Evolutionary conservation across 2,329 filamentous ascomycete species (phyloP), one percentile per base, ranked within the genome.

Genomic region (Neopestalotiopsis sp.): DNA sequence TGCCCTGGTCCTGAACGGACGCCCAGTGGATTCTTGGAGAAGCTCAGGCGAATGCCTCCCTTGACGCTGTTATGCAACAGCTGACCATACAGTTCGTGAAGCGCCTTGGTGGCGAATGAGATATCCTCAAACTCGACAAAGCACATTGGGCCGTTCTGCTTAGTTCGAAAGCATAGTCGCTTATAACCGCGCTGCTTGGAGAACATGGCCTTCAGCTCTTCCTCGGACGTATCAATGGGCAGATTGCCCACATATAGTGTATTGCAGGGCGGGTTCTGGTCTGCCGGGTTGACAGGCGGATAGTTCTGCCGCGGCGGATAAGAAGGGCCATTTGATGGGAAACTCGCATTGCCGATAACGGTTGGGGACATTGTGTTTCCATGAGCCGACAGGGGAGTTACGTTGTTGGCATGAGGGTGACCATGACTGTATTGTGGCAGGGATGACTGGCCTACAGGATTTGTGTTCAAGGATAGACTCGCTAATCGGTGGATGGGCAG

Each of bases 71-170:
- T 98, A 78, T 95, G 94, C 40, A 98, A 87, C 63, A 89, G 90
- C 64, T 92, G 90, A 0, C 96, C 96, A 76, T 98, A 98, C 1
- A 98, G 86, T 68, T 98, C 94, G 72, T 95, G 90, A 2, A 98
- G 86, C 1, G 95, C 92, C 81, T 96, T 97, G 57, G 95, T 98
- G 0, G 96, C 95, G 76, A 94, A 95, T 1, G 93, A 92, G 12
- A 97, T 88, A 75, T 98, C 95, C 76, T 98, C 95, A 74, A 98
- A 99, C 80, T 99, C 96, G 49, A 99, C 96, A 80, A 98, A 98
- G 79, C 96, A 98, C 95, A 98, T 98, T 1, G 95, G 95, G 0
- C 95, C 95, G 74, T 98, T 97, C 73, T 93, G 90, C 84, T 98
- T 98, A 67, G 94, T 97, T 42, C 95, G 89, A 85, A 98, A 97